phyloP scores from a whole-genome alignment of 1,139 yeast genomes.

The Torulaspora globosa region DNA sequence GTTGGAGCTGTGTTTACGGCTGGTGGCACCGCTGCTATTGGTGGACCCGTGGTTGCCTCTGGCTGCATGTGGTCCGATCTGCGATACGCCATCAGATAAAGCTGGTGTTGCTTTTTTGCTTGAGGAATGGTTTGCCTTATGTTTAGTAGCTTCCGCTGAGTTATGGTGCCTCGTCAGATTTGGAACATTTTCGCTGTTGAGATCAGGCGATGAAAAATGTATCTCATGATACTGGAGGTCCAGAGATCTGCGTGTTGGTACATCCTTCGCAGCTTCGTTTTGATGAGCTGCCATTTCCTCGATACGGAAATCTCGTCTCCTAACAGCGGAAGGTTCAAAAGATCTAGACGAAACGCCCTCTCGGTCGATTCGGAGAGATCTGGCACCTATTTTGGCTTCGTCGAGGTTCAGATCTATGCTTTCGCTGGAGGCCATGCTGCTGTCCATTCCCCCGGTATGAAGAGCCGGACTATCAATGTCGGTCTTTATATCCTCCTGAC shows the following conservation, averaged over 20 bases:
- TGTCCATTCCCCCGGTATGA: slow-evolving; percentile 16
- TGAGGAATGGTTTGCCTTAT: neutral
- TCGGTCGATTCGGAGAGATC: slow-evolving; percentile 1
- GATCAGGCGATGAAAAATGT: slow-evolving; percentile 27
- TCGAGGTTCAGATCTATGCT: slow-evolving; percentile 33
- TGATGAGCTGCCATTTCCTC: slow-evolving; percentile 4
- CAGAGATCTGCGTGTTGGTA: slow-evolving; percentile 21
- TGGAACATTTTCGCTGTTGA: slow-evolving; percentile 12
- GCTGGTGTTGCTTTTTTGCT: slow-evolving; percentile 1
- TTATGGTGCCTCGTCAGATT: slow-evolving; percentile 7
- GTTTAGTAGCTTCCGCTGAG: neutral
- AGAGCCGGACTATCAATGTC: neutral
- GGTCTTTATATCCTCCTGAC: slow-evolving; percentile 11
- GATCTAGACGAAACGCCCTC: slow-evolving; percentile 4
- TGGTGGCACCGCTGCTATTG: slow-evolving; percentile 16
- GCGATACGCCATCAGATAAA: neutral
- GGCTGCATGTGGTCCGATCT: slow-evolving; percentile 1
- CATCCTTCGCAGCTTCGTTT: slow-evolving; percentile 4
- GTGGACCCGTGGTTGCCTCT: slow-evolving; percentile 4
- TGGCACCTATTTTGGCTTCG: slow-evolving; percentile 17
- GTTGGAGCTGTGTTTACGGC: slow-evolving; percentile 8
- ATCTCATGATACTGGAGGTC: slow-evolving; percentile 33
- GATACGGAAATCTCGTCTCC: slow-evolving; percentile 1
- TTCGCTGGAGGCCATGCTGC: slow-evolving; percentile 28
- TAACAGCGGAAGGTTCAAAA: neutral